Conservation (phyloP, 805 yeast species). For the Monosporozyma solicola region DNA sequence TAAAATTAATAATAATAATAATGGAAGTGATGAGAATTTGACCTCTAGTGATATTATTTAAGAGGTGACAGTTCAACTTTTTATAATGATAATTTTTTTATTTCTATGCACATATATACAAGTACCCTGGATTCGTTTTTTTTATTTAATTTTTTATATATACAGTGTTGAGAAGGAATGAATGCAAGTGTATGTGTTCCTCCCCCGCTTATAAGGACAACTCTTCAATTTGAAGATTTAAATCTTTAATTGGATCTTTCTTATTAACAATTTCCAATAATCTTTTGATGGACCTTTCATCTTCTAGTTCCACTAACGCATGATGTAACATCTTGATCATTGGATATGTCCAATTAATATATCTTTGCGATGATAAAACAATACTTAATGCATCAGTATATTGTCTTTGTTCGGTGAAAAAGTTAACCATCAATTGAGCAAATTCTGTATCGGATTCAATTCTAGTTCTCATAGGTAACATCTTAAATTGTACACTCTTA, state of each 20-base stretch:
- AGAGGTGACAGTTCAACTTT: no score
- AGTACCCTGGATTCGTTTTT: not conserved
- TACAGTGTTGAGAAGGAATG: not conserved
- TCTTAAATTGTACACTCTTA: constrained; percentile 42
- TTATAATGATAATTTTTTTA: not conserved
- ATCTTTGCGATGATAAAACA: constrained; percentile 54
- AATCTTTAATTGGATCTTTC: constrained; percentile 12
- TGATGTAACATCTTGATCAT: constrained; percentile 36
- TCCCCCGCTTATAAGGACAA: constrained; percentile 6
- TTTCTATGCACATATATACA: constrained; percentile 2
- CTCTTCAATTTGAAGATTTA: constrained; percentile 16
- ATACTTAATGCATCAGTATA: constrained; percentile 64
- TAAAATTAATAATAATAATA: not conserved
- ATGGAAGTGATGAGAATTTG: not conserved
- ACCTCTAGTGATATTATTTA: no score
- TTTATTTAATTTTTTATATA: not conserved
- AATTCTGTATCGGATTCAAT: constrained; percentile 32
- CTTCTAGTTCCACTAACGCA: constrained; percentile 38
- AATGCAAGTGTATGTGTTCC: no score
- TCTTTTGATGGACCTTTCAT: constrained; percentile 25
- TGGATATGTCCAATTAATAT: constrained; percentile 58
- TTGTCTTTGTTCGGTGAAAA: constrained; percentile 46
- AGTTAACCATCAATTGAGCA: constrained; percentile 60
- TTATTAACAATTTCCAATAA: constrained; percentile 29
- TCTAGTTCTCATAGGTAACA: constrained; percentile 40